Base-by-base conservation (phyloP, 2,329 filamentous ascomycete species). In the Dactylellina haptotyla region DNA sequence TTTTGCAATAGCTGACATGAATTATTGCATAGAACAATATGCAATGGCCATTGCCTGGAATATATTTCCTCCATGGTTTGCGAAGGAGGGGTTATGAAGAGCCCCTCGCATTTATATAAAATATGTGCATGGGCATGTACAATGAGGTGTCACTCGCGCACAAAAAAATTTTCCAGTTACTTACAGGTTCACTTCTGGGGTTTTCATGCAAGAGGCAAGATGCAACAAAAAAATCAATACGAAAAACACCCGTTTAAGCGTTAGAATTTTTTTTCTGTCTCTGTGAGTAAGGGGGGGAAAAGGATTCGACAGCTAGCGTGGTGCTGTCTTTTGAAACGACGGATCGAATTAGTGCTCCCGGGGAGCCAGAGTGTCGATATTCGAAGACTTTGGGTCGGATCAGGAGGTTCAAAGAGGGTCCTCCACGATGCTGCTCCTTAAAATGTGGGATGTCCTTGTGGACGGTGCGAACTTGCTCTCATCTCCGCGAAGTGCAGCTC, bases 71-170 rank as follows among this genome's bases (percentile, higher is more conserved):
- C 30, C 26, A 18, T 50, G 23, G 56, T 63, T 18, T 53, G 32
- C 32, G 54, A 45, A 56, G 32, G 51, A 58, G 58, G 58, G 57
- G 66, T 45, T 50, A 57, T 39, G 28, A 45, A 37, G 26, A 34
- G 45, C 58, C 51, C 66, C 66, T 71, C 66, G 50, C 50, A 71
- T 50, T 20, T 46, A 57, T 50, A 20, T 53, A 46, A 53, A 23
- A 58, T 45, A 62, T 43, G 58, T 64, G 43, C 61, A 71, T 62
- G 66, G 37, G 53, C 53, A 72, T 72, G 67, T 72, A 57, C 58
- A 72, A 61, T 72, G 67, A 72, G 67, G 51, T 72, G 67, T 72
- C 67, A 72, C 59, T 34, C 43, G 45, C 59, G 28, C 67, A 59
- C 48, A 39, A 56, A 46, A 46, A 45, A 48, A 56, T 50, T 62